Conservation (phyloP, 2,329 filamentous ascomycete genomes). For the Apiospora marii region DNA sequence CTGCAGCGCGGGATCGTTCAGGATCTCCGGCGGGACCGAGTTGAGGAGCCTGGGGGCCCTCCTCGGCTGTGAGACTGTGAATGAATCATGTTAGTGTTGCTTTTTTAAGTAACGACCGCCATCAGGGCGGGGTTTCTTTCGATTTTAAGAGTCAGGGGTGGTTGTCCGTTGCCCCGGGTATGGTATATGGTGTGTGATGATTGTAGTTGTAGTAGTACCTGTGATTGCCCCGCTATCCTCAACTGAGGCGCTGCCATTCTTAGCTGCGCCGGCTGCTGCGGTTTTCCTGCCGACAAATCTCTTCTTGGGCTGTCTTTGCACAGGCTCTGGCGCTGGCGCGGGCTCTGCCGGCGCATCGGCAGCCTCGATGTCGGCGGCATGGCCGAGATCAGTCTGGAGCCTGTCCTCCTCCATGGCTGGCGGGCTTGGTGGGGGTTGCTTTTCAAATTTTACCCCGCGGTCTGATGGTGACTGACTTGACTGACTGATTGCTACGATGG, state of each 20-base stretch:
- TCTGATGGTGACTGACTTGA: constrained; percentile 1
- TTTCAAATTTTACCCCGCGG: constrained; percentile 16
- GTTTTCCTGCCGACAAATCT: constrained; percentile 87
- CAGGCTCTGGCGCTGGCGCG: constrained; percentile 33
- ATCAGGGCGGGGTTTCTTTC: neutral
- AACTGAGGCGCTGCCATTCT: constrained; percentile 49
- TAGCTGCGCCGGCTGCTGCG: constrained; percentile 65
- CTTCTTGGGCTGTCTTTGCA: constrained; percentile 79
- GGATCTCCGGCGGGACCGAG: constrained; percentile 86
- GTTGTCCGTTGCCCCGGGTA: neutral
- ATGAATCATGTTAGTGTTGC: constrained; percentile 23
- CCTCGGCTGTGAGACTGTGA: constrained; percentile 72
- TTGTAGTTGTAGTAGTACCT: constrained; percentile 54
- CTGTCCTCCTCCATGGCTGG: constrained; percentile 77
- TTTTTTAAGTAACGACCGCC: neutral
- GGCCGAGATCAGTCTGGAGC: constrained; percentile 72
- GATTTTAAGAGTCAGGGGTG: neutral
- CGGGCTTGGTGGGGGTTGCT: neutral
- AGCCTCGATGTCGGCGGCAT: constrained; percentile 71
- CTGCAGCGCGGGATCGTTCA: constrained; percentile 85
- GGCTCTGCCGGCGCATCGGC: constrained; percentile 43
- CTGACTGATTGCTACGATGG: neutral
- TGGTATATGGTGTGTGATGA: neutral
- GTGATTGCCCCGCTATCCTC: constrained; percentile 73
- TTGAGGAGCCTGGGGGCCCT: constrained; percentile 84